Percentiles rank a stretch among this genome's conserved stretches.
Conservation (phyloP, 306 rosid genomes). For the Castanea crenata region DNA sequence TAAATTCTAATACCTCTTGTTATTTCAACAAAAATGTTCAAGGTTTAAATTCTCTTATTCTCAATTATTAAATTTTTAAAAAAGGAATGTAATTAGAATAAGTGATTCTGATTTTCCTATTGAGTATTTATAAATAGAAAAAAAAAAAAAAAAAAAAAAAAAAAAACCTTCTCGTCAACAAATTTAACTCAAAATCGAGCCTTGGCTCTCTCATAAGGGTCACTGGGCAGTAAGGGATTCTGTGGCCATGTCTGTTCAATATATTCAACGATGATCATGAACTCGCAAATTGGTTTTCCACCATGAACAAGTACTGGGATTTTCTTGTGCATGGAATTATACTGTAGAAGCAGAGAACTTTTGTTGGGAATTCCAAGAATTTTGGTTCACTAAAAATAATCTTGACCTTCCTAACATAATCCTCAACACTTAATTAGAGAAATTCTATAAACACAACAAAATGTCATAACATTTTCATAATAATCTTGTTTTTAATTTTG, state of each 20-base stretch:
- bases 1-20: too few relatives aligned
- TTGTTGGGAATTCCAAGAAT: conserved; percentile 38
- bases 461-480: too few relatives aligned
- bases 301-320: conserved; percentile 51
- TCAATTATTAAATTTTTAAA: too few relatives aligned
- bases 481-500: too few relatives aligned
- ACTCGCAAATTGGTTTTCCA: conserved; percentile 42
- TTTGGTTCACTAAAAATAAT: conserved; percentile 32
- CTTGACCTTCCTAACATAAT: conserved; percentile 49
- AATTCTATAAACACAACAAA: too few relatives aligned
- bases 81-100: too few relatives aligned
- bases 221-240: conserved; percentile 28
- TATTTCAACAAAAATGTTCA: too few relatives aligned
- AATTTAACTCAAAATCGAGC: conserved; percentile 39
- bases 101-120: too few relatives aligned
- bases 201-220: conserved; percentile 27
- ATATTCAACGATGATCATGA: conserved; percentile 44
- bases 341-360: conserved; percentile 31
- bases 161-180: conserved; percentile 24
- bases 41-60: too few relatives aligned
- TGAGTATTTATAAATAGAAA: neutral
- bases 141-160: neutral
- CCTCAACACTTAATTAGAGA: neutral
- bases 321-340: conserved; percentile 50
- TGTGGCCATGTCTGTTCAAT: conserved; percentile 42